Conservation (phyloP, 305 asterid species). For the Petunia hybrid region DNA sequence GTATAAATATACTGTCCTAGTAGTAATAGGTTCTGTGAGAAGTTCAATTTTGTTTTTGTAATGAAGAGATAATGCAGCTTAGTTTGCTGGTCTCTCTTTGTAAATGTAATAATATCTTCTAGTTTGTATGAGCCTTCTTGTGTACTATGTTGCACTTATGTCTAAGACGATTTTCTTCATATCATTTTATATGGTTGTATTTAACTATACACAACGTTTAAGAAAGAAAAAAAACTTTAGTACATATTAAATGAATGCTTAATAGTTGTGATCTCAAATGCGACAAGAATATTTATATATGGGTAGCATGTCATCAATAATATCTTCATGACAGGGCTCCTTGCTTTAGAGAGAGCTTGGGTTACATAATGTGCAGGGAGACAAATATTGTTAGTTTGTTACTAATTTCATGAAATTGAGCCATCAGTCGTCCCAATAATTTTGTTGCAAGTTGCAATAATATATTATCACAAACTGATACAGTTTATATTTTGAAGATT, state of each 20-base stretch:
- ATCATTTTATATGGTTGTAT: too few species aligned
- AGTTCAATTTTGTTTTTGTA: conserved; percentile 13
- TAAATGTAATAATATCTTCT: neutral
- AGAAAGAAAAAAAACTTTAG: too few species aligned
- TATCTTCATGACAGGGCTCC: too few species aligned
- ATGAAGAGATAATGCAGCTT: conserved; percentile 22
- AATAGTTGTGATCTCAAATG: too few species aligned
- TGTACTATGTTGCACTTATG: neutral
- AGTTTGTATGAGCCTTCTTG: neutral
- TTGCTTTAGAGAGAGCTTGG: too few species aligned
- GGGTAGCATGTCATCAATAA: too few species aligned
- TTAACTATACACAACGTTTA: too few species aligned
- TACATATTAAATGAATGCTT: too few species aligned
- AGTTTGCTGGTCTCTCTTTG: neutral
- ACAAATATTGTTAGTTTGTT: too few species aligned
- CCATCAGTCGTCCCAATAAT: neutral
- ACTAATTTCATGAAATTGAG: neutral
- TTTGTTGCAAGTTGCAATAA: neutral
- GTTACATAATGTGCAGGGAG: too few species aligned
- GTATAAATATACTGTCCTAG: neutral
- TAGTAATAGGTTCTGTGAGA: neutral
- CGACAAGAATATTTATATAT: too few species aligned
- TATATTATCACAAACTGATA: neutral
- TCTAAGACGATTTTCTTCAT: neutral
- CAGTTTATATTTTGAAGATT: neutral